Percentiles rank a stretch among this genome's conserved stretches.
These are phyloP conservation scores for Botrytis pseudocinerea DNA, from an alignment of 2,329 filamentous ascomycete genomes.

Conservation along the genomic window DNA sequence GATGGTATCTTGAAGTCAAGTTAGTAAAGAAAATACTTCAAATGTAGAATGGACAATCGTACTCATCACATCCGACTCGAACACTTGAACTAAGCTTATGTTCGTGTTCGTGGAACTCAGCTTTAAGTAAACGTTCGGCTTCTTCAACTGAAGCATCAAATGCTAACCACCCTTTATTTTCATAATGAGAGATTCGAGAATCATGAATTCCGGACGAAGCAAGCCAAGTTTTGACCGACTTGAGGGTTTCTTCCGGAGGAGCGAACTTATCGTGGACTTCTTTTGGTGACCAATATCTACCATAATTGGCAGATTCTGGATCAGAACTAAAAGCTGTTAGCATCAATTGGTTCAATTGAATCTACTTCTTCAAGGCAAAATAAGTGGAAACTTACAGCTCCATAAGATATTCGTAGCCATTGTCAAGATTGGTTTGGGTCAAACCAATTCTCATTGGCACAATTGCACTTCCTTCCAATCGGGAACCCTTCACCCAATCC, in stretches of 20 bases:
- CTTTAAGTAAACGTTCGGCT: slow-evolving; percentile 41
- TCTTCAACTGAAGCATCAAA: slow-evolving; percentile 42
- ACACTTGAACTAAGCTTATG: slow-evolving; percentile 34
- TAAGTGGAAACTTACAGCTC: slow-evolving; percentile 34
- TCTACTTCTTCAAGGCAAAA: background rate
- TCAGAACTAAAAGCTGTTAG: slow-evolving; percentile 28
- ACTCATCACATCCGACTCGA: slow-evolving; percentile 42
- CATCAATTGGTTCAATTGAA: background rate
- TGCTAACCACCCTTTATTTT: slow-evolving; percentile 42
- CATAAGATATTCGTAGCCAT: slow-evolving; percentile 46
- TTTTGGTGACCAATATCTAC: slow-evolving; percentile 28
- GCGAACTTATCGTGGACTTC: slow-evolving; percentile 38
- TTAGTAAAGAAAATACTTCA: background rate
- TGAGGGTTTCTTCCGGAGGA: slow-evolving; percentile 37
- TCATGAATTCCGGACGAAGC: slow-evolving; percentile 38
- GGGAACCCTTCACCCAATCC: slow-evolving; percentile 31
- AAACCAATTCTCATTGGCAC: slow-evolving; percentile 49
- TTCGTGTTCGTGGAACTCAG: slow-evolving; percentile 42
- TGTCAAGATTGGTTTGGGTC: slow-evolving; percentile 47
- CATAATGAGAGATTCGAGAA: slow-evolving; percentile 40
- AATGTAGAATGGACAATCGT: background rate
- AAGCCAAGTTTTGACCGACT: slow-evolving; percentile 42
- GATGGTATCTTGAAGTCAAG: slow-evolving; percentile 41
- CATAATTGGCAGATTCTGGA: slow-evolving; percentile 32
- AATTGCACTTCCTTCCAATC: slow-evolving; percentile 28